Conservation (phyloP, 2,329 filamentous ascomycete genomes). For the Ophiosphaerella narmari region DNA sequence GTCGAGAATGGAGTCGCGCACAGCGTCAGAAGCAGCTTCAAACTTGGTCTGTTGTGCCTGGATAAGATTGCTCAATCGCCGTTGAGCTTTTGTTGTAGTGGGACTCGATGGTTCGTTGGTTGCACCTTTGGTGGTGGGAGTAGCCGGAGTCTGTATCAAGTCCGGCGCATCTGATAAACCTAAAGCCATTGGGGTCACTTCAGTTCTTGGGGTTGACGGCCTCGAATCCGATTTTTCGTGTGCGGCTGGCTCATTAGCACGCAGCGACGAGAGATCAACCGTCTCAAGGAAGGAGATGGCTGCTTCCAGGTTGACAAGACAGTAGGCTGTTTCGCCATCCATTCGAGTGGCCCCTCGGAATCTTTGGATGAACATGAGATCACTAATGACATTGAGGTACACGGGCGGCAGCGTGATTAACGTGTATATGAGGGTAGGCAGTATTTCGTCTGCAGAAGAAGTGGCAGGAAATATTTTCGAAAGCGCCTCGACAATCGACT, state of each 20-base stretch:
- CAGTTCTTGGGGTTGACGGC: conserved; percentile 51
- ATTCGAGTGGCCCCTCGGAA: conserved; percentile 86
- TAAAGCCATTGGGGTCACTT: conserved; percentile 47
- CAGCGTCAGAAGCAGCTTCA: conserved; percentile 79
- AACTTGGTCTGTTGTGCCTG: conserved; percentile 82
- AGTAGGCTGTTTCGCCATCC: conserved; percentile 93
- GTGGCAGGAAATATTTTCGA: conserved; percentile 68
- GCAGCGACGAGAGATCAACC: conserved; percentile 86
- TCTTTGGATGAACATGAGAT: conserved; percentile 90
- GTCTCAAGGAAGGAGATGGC: conserved; percentile 94
- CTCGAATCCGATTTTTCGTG: conserved; percentile 59
- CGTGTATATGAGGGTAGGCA: conserved; percentile 95
- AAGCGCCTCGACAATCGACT: conserved; percentile 88
- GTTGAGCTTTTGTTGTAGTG: conserved; percentile 63
- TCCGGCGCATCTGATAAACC: conserved; percentile 45
- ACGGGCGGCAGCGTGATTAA: conserved; percentile 89
- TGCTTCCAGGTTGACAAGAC: conserved; percentile 92
- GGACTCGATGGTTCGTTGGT: conserved; percentile 36
- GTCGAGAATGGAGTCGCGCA: conserved; percentile 68
- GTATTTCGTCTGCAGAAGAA: conserved; percentile 94
- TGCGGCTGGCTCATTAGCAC: conserved; percentile 74
- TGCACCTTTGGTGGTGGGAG: conserved; percentile 27
- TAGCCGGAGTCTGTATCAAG: conserved; percentile 47
- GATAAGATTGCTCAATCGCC: conserved; percentile 82
- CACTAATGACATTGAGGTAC: conserved; percentile 86